Base-by-base conservation (phyloP, 192 early-diverging fungal species). In the Tieghemiomyces parasiticus region DNA sequence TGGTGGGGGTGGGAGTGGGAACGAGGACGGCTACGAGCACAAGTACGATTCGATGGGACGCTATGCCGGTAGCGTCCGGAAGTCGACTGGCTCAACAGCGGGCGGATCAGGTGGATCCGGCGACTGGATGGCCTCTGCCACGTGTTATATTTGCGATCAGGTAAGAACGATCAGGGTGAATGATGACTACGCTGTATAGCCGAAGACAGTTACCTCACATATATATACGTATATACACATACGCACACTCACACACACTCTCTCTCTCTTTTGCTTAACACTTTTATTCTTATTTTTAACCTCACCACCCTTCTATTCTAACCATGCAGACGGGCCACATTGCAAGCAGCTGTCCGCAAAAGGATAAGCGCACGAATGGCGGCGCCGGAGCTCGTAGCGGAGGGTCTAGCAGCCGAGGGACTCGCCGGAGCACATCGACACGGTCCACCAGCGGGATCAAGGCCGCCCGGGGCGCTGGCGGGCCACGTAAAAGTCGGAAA, bases 241-340 rank as follows among this genome's bases (percentile, higher is more conserved):
- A 16, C 38, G 6, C 16, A 16, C 8, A 42, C 38, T 10, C 38
- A 42, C 16, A 16, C n/a, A n/a, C n/a, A n/a, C n/a, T 42, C 38
- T 10, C 16, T 42, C 38, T 42, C 6, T 6, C 38, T 16, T 16
- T 42, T 42, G 38, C 38, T 16, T 42, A 42, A 42, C 16, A 16
- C 16, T 10, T 42, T 42, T 42, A 42, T 42, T 6, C 38, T 42
- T 42, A 6, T 16, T 42, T 16, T 10, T 42, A 16, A 42, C 38
- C 38, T 16, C n/a, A n/a, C 38, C 38, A 42, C 38, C 38, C 38
- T 42, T 42, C 38, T n/a, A n/a, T 10, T 42, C 38, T 16, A 42
- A 16, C 38, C 38, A 42, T 42, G 16, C n/a, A 54, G 52, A n/a
- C n/a, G 52, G 52, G 52, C 14, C 52, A 54, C n/a, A 54, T 54